Base-by-base conservation (phyloP, 2,329 filamentous ascomycete species). In the Aureobasidium zeae region DNA sequence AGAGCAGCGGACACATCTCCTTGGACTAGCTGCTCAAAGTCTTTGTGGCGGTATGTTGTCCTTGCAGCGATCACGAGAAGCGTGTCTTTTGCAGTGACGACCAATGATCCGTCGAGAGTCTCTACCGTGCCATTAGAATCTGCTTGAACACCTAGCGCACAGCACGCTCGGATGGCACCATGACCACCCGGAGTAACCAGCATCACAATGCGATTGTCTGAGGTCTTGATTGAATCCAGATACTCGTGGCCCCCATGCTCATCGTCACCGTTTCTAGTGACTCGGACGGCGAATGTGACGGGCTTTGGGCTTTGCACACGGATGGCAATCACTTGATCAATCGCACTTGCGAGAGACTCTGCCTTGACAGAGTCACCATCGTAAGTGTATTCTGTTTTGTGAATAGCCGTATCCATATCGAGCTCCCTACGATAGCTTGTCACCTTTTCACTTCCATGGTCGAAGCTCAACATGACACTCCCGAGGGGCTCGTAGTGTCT, bases 401-500 rank as follows among this genome's bases (percentile, higher is more conserved):
- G 55, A 13, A 61, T 56, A 2, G 65, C 64, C 9, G 54, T 55
- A 3, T 48, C 50, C 9, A 71, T 51, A 44, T 70, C 62, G 0
- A 72, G 55, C 8, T 53, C 59, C 6, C 70, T 60, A 17, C 52
- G 51, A 44, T 71, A 71, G 10, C 53, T 45, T 2, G 34, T 53
- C 6, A 63, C 49, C 9, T 6, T 21, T 2, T 34, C 30, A 11
- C 6, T 11, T 3, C 20, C 24, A 28, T 43, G 39, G 1, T 30
- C 39, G 10, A 33, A 28, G 2, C 34, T 30, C 10, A 43, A 12
- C 4, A 25, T 43, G 6, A 43, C 29, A 13, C n/a, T 43, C 5
- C 61, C 62, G 1, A 65, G 51, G n/a, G 63, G 67, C 46, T 72
- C 69, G 48, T 71, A 72, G 47, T 71, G 65, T 28, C 69, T 60